A percentile compares a stretch with the other conserved stretches of the same genome.
These are phyloP conservation scores for Zymoseptoria ardabiliae DNA, from an alignment of 2,329 filamentous ascomycete genomes.

Conservation along the genomic window DNA sequence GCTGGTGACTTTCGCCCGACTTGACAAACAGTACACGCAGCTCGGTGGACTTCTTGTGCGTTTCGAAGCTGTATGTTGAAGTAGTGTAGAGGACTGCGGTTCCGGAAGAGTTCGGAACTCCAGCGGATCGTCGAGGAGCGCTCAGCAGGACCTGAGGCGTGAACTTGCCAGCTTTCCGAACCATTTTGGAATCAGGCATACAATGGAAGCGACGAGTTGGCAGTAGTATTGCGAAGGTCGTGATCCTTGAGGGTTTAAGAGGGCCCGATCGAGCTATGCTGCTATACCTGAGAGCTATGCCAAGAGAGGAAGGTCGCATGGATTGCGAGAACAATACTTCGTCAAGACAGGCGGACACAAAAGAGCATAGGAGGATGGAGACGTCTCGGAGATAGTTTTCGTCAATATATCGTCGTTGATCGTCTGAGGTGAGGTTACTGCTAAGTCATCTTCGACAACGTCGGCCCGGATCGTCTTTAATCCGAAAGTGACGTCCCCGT, in stretches of 20 bases:
- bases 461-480: neutral
- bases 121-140: constrained; percentile 64
- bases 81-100: constrained; percentile 59
- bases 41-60: constrained; percentile 61
- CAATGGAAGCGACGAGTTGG: neutral
- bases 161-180: constrained; percentile 61
- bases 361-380: neutral
- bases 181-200: constrained; percentile 45
- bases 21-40: constrained; percentile 64
- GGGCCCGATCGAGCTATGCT: neutral
- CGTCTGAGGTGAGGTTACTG: neutral
- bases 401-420: neutral
- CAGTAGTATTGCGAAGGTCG: neutral
- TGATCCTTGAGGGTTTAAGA: neutral
- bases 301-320: neutral
- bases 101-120: constrained; percentile 61
- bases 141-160: constrained; percentile 71
- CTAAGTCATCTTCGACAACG: neutral
- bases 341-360: neutral
- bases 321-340: neutral
- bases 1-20: constrained; percentile 55
- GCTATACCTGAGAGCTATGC: neutral
- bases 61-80: constrained; percentile 72
- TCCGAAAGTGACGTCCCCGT: neutral
- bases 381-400: neutral